phyloP scores from a whole-genome alignment of 768 basidiomycete species.

The Wakefieldia striispora region DNA sequence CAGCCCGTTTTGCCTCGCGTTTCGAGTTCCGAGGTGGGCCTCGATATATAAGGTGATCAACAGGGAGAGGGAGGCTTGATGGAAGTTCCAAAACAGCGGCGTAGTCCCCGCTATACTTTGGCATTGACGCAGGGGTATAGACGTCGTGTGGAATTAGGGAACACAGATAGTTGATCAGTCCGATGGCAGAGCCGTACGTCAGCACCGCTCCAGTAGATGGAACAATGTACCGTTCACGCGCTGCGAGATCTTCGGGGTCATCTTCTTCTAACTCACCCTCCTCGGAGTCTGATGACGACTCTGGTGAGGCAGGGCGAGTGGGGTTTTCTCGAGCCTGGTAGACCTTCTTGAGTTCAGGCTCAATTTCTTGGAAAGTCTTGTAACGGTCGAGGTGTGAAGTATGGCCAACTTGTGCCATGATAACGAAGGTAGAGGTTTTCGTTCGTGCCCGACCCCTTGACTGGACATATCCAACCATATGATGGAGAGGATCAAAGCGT shows the following conservation, averaged over 20 bases:
- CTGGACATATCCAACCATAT: conserved; percentile 87
- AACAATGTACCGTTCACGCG: conserved; percentile 73
- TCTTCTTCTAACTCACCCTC: conserved; percentile 43
- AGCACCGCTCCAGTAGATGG: conserved; percentile 72
- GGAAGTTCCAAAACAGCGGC: conserved; percentile 62
- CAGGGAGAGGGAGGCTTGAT: conserved; percentile 57
- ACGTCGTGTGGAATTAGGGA: conserved; percentile 69
- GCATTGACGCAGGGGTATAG: conserved; percentile 60
- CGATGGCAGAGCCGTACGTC: conserved; percentile 73
- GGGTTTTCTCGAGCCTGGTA: conserved; percentile 54
- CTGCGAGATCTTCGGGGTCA: conserved; percentile 54
- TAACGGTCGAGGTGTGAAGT: conserved; percentile 57
- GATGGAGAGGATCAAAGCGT: conserved; percentile 78
- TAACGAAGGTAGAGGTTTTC: conserved; percentile 70
- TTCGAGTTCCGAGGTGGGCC: conserved; percentile 68
- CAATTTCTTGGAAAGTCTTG: conserved; percentile 52
- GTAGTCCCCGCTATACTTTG: conserved; percentile 64
- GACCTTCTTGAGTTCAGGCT: conserved; percentile 59
- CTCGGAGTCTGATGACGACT: conserved; percentile 24
- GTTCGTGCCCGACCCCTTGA: conserved; percentile 85
- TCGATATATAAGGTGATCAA: conserved; percentile 49
- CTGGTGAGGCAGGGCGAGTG: conserved; percentile 28
- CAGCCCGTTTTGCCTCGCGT: conserved; percentile 80
- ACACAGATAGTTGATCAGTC: conserved; percentile 73
- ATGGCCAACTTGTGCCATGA: conserved; percentile 73